Conservation (phyloP, 2,329 filamentous ascomycete genomes). For the Fusarium zealandicum region DNA sequence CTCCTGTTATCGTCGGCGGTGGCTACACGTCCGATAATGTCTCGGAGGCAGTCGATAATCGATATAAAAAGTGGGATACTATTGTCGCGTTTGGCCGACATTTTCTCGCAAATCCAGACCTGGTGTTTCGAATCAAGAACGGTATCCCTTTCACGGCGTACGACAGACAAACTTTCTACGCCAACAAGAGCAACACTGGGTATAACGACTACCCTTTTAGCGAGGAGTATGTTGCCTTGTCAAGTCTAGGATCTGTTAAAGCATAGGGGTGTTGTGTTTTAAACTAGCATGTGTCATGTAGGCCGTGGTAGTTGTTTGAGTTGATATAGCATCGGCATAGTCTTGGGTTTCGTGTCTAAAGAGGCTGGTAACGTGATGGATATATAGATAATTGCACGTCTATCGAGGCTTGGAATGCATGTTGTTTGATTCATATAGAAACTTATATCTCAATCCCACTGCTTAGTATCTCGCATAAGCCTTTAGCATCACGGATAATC, state of each 20-base stretch:
- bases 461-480: no score
- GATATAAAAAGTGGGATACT: conserved; percentile 41
- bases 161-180: conserved; percentile 51
- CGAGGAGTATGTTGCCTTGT: conserved; percentile 15
- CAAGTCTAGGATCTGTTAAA: not conserved
- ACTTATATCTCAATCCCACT: no score
- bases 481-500: no score
- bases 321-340: no score
- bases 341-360: no score
- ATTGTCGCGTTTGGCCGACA: conserved; percentile 45
- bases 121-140: conserved; percentile 50
- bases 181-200: conserved; percentile 29
- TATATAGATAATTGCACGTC: no score
- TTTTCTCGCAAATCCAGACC: conserved; percentile 47
- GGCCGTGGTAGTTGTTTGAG: no score
- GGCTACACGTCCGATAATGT: conserved; percentile 41
- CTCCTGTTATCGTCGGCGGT: conserved; percentile 45
- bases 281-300: no score
- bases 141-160: conserved; percentile 48
- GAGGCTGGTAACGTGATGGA: no score
- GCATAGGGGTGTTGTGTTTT: not conserved
- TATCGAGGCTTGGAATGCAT: no score
- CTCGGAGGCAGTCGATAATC: conserved; percentile 29
- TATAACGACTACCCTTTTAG: conserved; percentile 45
- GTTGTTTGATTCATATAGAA: no score